A percentile compares a stretch with the other conserved stretches of the same genome.
phyloP scores from a whole-genome alignment of 306 rosid species.

The Arachis hypogaea region DNA sequence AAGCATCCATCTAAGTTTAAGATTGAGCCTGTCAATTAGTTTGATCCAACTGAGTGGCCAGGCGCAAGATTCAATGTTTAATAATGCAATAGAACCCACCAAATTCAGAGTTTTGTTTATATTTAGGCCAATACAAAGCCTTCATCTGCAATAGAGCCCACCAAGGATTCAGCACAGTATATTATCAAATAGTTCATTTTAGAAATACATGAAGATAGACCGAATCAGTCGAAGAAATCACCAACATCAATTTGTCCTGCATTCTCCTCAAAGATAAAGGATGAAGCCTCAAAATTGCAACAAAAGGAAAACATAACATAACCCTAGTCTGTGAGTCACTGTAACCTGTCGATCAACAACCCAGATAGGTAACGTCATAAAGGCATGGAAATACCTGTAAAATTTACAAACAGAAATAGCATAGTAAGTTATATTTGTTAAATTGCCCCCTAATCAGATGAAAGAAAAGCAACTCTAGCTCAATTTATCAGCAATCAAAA shows the following conservation, averaged over 20 bases:
- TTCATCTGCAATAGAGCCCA: not conserved
- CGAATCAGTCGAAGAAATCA: not conserved
- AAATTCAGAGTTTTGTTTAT: not conserved
- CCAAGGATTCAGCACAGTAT: not conserved
- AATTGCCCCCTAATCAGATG: not conserved
- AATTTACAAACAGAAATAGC: slow-evolving; percentile 21
- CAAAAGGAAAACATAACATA: slow-evolving; percentile 31
- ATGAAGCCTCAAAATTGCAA: slow-evolving; percentile 8
- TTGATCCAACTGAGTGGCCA: not conserved
- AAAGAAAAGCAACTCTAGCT: not conserved
- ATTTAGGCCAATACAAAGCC: not conserved
- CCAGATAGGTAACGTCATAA: slow-evolving; percentile 48
- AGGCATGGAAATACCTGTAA: slow-evolving; percentile 76
- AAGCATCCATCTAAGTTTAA: too few species aligned
- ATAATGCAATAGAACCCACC: not conserved
- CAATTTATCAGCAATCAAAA: not conserved
- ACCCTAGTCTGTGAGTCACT: slow-evolving; percentile 25
- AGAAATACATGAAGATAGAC: slow-evolving; percentile 4
- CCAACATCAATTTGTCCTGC: slow-evolving; percentile 10
- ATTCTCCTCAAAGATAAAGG: slow-evolving; percentile 27
- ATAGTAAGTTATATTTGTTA: not conserved
- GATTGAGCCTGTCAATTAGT: not conserved
- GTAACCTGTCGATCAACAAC: not conserved
- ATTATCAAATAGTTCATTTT: not conserved
- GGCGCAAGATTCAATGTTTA: not conserved